Base-by-base conservation (phyloP, 208 protist species). In the Lotmaria passim region DNA sequence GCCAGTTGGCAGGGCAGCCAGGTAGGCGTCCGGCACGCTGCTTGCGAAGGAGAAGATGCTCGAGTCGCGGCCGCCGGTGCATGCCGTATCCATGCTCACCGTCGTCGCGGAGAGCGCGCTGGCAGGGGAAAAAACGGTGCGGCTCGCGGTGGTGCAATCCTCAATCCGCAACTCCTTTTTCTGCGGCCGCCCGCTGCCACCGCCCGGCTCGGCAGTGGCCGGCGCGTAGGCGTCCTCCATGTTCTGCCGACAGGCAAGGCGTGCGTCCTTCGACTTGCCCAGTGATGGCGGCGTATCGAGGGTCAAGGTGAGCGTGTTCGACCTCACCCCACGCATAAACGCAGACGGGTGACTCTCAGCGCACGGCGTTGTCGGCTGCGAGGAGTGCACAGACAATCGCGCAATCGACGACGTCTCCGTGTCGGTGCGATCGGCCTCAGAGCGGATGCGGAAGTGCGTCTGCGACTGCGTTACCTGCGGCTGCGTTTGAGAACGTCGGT, bases 41-140 rank as follows among this genome's bases (percentile, higher is more conserved):
- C 61, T 75, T 30, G 48, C 26, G 64, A 69, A 77, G 56, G 72
- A 78, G 31, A 78, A 71, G 23, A 73, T 51, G 64, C 65, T 78
- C 17, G 43, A 66, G 46, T 78, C 65, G 47, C 65, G 65, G 7
- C 70, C 61, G 11, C 57, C 70, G 8, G 70, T 69, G 61, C 61
- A 68, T 7, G 28, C 61, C 7, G 73, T 59, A 30, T 63, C 73
- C 15, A 60, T 48, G 65, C 58, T 78, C 31, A 19, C 3, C 47
- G 73, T 64, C 10, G 59, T 50, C 21, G 73, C 19, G 24, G 71
- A 77, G 15, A 64, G 34, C 23, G 47, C 57, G 47, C 44, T 38
- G 14, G 43, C 47, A 0, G 65, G 65, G 8, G 58, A 50, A 60
- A 59, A 64, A 43, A 55, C 38, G 44, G 33, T 8, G 24, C 50